Evolutionary conservation across 805 yeast genomes (phyloP).

Genomic region (Zygosaccharomyces pseudorouxii): DNA sequence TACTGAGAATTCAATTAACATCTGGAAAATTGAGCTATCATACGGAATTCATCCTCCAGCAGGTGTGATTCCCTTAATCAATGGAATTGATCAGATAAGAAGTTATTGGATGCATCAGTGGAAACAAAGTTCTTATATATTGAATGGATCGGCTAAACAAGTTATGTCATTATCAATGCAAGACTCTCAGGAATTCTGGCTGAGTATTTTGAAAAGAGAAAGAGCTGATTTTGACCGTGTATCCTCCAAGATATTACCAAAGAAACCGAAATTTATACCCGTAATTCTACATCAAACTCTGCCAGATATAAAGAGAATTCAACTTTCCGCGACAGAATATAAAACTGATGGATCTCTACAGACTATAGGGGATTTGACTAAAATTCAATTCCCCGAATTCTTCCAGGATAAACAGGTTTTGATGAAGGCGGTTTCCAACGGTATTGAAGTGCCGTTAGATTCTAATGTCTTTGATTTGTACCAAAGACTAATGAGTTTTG

Average conservation of each 20-base stretch:
- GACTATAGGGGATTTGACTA: conserved; percentile 25
- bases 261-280: conserved; percentile 17
- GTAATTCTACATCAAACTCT: conserved; percentile 31
- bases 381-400: conserved; percentile 40
- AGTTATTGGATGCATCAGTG: conserved; percentile 69
- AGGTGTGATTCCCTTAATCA: conserved; percentile 41
- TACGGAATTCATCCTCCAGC: conserved; percentile 40
- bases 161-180: conserved; percentile 72
- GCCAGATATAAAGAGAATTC: conserved; percentile 36
- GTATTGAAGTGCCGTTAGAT: conserved; percentile 45
- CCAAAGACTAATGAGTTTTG: conserved; percentile 45
- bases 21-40: conserved; percentile 48
- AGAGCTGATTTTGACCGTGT: conserved; percentile 20
- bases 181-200: conserved; percentile 57
- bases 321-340: conserved; percentile 23
- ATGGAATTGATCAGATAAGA: conserved; percentile 31
- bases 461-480: conserved; percentile 46
- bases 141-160: conserved; percentile 72
- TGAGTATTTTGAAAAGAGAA: conserved; percentile 38
- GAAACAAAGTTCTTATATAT: conserved; percentile 74
- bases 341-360: conserved; percentile 5
- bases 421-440: conserved; percentile 46
- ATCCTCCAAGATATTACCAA: conserved; percentile 20
- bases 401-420: conserved; percentile 41
- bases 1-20: conserved; percentile 21